Conservation (phyloP, 2,329 filamentous ascomycete species). For the Decorospora gaudefroyi region DNA sequence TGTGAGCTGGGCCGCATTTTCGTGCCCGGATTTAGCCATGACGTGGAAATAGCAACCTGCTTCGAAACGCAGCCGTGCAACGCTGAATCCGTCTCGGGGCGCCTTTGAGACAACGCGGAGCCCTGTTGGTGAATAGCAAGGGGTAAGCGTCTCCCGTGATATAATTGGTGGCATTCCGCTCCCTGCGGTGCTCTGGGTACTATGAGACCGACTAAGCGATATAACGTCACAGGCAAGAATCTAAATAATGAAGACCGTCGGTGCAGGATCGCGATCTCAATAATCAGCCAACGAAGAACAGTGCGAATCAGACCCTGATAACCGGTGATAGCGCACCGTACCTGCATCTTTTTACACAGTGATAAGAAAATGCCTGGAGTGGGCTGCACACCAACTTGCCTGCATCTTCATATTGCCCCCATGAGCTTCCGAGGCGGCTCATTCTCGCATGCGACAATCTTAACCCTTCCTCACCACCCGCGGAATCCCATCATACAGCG, state of each 20-base stretch:
- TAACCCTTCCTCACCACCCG: conserved; percentile 10
- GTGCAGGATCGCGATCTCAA: conserved; percentile 33
- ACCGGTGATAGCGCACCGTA: conserved; percentile 25
- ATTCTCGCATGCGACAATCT: conserved; percentile 10
- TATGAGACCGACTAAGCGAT: conserved; percentile 24
- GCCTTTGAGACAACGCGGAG: conserved; percentile 15
- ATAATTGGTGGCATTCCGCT: conserved; percentile 28
- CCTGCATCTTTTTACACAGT: conserved; percentile 35
- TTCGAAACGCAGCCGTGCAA: conserved; percentile 16
- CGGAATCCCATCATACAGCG: conserved; percentile 11
- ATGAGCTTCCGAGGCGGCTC: not conserved
- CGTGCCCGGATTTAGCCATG: conserved; percentile 28
- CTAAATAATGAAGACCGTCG: conserved; percentile 16
- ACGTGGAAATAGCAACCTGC: conserved; percentile 25
- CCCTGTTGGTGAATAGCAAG: conserved; percentile 18
- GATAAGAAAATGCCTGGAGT: no score
- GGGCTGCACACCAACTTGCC: no score
- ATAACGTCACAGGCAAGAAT: conserved; percentile 37
- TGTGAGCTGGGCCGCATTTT: conserved; percentile 21
- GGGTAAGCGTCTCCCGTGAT: conserved; percentile 1
- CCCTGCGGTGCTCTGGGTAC: conserved; percentile 24
- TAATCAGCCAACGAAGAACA: conserved; percentile 16
- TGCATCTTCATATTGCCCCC: conserved; percentile 3
- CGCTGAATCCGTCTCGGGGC: conserved; percentile 25
- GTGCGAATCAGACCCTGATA: no score